phyloP scores from a whole-genome alignment of 305 asterid species.

The Withania somnifera region DNA sequence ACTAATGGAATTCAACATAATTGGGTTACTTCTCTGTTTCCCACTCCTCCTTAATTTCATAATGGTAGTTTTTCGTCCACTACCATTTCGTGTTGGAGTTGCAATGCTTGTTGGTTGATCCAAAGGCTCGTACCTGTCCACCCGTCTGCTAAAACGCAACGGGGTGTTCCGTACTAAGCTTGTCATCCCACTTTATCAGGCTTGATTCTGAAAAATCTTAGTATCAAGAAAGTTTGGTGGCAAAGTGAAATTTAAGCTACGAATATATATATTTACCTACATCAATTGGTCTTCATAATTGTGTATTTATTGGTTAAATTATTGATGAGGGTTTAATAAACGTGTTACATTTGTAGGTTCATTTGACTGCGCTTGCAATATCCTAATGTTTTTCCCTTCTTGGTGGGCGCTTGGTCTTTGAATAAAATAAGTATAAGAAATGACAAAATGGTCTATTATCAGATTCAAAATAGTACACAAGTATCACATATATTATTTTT shows the following conservation, averaged over 20 bases:
- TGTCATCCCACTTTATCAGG: not conserved
- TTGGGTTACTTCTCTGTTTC: not conserved
- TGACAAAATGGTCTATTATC: not conserved
- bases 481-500: not conserved
- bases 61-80: not conserved
- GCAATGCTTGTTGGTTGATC: not conserved
- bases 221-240: not conserved
- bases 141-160: conserved; percentile 8
- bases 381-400: not conserved
- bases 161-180: conserved; percentile 2
- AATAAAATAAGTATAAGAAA: not conserved
- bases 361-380: not conserved
- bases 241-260: not conserved
- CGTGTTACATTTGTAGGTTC: not conserved
- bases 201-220: not conserved
- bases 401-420: not conserved
- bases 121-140: conserved; percentile 16
- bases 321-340: not conserved
- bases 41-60: not conserved
- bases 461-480: not conserved
- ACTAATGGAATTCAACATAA: not conserved
- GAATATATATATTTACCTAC: not conserved
- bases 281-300: not conserved
- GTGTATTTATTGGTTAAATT: not conserved
- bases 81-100: not conserved